These are phyloP conservation scores for Acanthamoeba quina DNA, from an alignment of 208 protist genomes.

Conservation along the genomic window DNA sequence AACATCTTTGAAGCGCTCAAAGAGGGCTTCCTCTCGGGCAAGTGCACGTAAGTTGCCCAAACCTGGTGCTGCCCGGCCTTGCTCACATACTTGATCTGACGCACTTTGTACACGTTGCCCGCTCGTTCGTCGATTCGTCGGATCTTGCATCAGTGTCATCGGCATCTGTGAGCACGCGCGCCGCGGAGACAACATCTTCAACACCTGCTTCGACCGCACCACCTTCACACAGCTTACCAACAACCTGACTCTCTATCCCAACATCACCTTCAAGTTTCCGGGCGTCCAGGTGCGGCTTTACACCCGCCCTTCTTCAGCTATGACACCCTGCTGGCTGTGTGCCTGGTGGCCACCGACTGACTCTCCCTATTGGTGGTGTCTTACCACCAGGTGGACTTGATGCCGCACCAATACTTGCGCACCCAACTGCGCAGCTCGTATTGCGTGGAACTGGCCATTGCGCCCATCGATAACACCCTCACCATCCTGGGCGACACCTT, in stretches of 20 bases:
- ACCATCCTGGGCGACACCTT: slow-evolving; percentile 65
- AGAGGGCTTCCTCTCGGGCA: slow-evolving; percentile 50
- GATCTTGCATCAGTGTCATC: not conserved
- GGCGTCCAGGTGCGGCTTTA: not conserved
- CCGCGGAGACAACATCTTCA: slow-evolving; percentile 55
- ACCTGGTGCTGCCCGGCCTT: not conserved
- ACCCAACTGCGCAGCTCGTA: not conserved
- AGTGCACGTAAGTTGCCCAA: slow-evolving; percentile 4
- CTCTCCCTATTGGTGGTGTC: not conserved
- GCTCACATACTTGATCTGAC: no score
- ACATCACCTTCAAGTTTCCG: slow-evolving; percentile 59
- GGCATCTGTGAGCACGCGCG: slow-evolving; percentile 42
- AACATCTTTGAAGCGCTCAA: slow-evolving; percentile 65
- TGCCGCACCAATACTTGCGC: slow-evolving; percentile 37
- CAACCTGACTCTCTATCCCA: slow-evolving; percentile 39
- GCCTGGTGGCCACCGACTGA: not conserved
- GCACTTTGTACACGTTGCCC: not conserved
- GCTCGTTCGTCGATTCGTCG: not conserved
- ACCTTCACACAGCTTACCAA: not conserved
- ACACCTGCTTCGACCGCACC: slow-evolving; percentile 22
- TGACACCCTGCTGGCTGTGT: not conserved
- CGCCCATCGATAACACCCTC: slow-evolving; percentile 44
- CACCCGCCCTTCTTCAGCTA: not conserved
- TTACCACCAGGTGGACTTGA: not conserved
- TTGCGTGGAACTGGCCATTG: slow-evolving; percentile 47